Base-by-base conservation (phyloP, 495 filamentous ascomycete species). In the Aspergillus haitiensis region DNA sequence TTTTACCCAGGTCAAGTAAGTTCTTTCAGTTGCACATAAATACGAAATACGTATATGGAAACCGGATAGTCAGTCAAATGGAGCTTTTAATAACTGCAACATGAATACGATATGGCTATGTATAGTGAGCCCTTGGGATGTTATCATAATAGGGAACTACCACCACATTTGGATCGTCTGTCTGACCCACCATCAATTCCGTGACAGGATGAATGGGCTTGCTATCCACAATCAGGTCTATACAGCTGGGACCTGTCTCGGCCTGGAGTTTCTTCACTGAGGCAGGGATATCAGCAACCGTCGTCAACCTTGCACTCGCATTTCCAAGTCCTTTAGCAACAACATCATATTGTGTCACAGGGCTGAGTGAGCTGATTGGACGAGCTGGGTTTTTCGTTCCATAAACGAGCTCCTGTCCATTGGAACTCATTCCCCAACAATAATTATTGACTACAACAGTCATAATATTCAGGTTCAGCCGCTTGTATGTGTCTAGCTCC, bases 101-200 rank as follows among this genome's bases (percentile, higher is more conserved):
- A 40, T 8, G 37, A 40, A 40, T 27, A 16, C 11, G 32, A 57
- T 52, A 37, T 64, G 2, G 48, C 15, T 44, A 65, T 66, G 21
- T 1, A 52, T 70, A 67, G 21, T 63, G 52, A 18, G 64, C 59
- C 35, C 65, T 58, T 5, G 65, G 68, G 15, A 70, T 59, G 55
- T 70, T 70, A 46, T 68, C 68, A 56, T 70, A 70, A 45, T 68
- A 70, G 9, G 68, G 68, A 49, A 70, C 65, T 12, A 68, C 61
- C 6, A 70, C 61, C 13, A 57, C 45, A 31, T 63, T 34, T 21
- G 61, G 56, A 56, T 66, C 61, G 47, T 67, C 63, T 31, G 68
- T 68, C 27, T 66, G 31, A 2, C 68, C 68, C 55, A 70, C 63
- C 68, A 70, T 66, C 18, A 56, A 36, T 51, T 58, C 67, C 18